Percentiles rank a stretch among this genome's conserved stretches.
Conservation (phyloP, 2,329 filamentous ascomycete species). For the Xylariaceae sp. region DNA sequence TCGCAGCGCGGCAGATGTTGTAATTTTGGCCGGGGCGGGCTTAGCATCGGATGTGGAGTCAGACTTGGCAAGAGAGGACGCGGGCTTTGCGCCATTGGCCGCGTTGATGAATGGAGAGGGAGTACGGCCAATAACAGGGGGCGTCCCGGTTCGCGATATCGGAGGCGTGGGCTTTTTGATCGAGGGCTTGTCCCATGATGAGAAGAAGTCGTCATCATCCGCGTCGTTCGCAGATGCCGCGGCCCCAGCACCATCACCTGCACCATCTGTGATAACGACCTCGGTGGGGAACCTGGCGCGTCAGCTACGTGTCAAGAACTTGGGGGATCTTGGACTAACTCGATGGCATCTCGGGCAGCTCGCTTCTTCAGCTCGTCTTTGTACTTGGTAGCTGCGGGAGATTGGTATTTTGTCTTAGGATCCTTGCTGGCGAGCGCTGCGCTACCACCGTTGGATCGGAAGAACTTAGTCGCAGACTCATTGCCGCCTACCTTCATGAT, state of each 20-base stretch:
- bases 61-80: conserved; percentile 71
- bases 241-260: conserved; percentile 54
- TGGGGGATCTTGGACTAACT: conserved; percentile 53
- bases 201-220: conserved; percentile 92
- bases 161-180: conserved; percentile 96
- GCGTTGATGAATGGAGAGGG: conserved; percentile 86
- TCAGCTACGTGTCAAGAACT: neutral
- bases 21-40: conserved; percentile 65
- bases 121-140: conserved; percentile 72
- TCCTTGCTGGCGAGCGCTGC: conserved; percentile 95
- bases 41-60: conserved; percentile 50
- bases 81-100: conserved; percentile 69
- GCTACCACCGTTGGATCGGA: conserved; percentile 91
- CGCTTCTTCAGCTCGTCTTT: conserved; percentile 92
- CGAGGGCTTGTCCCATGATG: conserved; percentile 95
- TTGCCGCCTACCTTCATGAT: conserved; percentile 98
- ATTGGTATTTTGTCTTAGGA: conserved; percentile 93
- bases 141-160: conserved; percentile 81
- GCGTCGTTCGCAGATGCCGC: conserved; percentile 70
- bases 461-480: conserved; percentile 96
- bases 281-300: conserved; percentile 67
- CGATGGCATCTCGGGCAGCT: conserved; percentile 74
- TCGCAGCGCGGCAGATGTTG: conserved; percentile 73
- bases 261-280: conserved; percentile 75
- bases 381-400: conserved; percentile 89